These are phyloP conservation scores for Tricladium varicosporioides DNA, from an alignment of 2,329 filamentous ascomycete genomes.

Conservation along the genomic window DNA sequence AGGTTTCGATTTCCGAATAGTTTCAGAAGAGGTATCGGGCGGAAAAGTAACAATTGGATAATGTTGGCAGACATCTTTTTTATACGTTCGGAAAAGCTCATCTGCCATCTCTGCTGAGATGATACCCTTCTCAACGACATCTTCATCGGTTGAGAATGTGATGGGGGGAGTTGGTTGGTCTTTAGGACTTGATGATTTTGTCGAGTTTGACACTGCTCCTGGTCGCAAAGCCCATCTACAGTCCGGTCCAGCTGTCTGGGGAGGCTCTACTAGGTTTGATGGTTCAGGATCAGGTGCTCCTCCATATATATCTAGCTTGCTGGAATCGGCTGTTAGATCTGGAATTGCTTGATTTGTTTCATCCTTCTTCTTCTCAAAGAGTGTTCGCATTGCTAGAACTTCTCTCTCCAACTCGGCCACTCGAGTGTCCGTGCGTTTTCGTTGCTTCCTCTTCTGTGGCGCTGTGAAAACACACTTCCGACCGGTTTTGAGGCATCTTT, in stretches of 20 bases:
- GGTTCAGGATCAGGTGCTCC: not conserved
- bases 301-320: not conserved
- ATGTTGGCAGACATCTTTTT: conserved; percentile 53
- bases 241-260: too few species aligned
- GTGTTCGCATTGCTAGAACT: conserved; percentile 37
- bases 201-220: too few species aligned
- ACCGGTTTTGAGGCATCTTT: conserved; percentile 36
- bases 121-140: conserved; percentile 55
- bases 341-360: not conserved
- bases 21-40: conserved; percentile 45
- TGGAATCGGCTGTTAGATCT: not conserved
- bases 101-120: conserved; percentile 52
- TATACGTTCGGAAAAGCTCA: conserved; percentile 55
- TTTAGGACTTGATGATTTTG: not conserved
- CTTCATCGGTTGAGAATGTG: conserved; percentile 20
- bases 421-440: conserved; percentile 40
- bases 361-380: conserved; percentile 29
- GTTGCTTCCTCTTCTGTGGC: conserved; percentile 37
- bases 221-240: too few species aligned
- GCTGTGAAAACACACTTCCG: conserved; percentile 38
- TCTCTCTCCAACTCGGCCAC: conserved; percentile 41
- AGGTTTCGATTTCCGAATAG: conserved; percentile 56
- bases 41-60: conserved; percentile 60
- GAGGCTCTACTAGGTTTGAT: too few species aligned
- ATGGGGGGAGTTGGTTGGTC: not conserved